Conservation (phyloP, 2,329 filamentous ascomycete species). For the Didymella segeticola region DNA sequence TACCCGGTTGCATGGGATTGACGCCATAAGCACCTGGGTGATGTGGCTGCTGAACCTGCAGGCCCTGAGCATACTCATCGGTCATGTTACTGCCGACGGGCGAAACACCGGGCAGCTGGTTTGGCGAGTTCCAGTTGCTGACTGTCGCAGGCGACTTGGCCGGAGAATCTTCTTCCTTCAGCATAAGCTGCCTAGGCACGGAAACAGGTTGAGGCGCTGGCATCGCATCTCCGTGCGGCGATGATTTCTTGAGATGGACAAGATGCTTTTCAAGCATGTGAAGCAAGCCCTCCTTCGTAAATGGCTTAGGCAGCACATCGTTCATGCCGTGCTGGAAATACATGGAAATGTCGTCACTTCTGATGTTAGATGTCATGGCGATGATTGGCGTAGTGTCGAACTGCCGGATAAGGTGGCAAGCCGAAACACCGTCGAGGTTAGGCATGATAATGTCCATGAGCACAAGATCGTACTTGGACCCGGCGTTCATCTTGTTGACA, state of each 20-base stretch:
- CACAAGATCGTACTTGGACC: constrained; percentile 68
- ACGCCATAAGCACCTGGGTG: constrained; percentile 50
- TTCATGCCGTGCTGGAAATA: constrained; percentile 98
- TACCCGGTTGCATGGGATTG: constrained; percentile 41
- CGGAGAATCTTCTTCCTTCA: constrained; percentile 69
- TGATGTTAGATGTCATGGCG: constrained; percentile 98
- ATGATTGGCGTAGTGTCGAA: constrained; percentile 88
- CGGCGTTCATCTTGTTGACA: constrained; percentile 79
- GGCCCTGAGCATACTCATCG: constrained; percentile 55
- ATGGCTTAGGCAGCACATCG: constrained; percentile 94
- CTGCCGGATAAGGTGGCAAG: constrained; percentile 90
- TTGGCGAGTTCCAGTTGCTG: constrained; percentile 70
- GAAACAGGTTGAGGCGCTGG: constrained; percentile 60
- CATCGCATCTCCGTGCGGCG: constrained; percentile 52
- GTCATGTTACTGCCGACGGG: constrained; percentile 58
- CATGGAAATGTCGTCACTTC: constrained; percentile 93
- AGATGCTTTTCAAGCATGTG: constrained; percentile 87
- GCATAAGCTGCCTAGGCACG: constrained; percentile 59
- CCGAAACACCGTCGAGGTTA: constrained; percentile 90
- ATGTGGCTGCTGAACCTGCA: constrained; percentile 46
- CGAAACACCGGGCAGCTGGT: constrained; percentile 64
- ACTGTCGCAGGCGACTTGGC: constrained; percentile 66
- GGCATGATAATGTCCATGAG: constrained; percentile 86
- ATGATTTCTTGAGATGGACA: constrained; percentile 77
- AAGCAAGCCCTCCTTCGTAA: constrained; percentile 83